Evolutionary conservation across 176 grass and related monocot species (phyloP), one percentile per base, ranked within the genome.

Genomic region (Oryza punctata): DNA sequence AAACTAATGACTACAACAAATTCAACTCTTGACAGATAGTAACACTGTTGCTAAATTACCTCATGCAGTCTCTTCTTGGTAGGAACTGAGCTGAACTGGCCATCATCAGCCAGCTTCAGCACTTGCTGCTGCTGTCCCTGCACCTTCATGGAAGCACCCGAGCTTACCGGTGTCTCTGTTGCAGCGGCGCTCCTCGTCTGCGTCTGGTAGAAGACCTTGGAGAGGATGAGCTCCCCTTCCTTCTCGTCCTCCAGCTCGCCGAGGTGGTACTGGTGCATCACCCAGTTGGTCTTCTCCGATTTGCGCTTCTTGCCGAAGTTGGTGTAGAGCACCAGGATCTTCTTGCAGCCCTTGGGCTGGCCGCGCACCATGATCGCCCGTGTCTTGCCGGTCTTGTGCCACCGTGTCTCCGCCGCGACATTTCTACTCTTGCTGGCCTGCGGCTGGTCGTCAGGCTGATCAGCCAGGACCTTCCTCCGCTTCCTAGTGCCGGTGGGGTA

Each of bases 261-360:
- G 0, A 98, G 89, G 79, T 98, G 96, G 87, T 98, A 98, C 63
- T 98, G 93, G 73, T 98, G 96, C 83, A 95, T 98, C 67, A 98
- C 96, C 96, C 96, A 98, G 72, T 93, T 98, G 18, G 96, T 98
- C 84, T 98, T 98, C 84, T 92, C 91, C 0, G 93, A 70, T 57
- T 98, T 98, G 33, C 87, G 45, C 24, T 88, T 65, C 79, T 98
- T 95, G 40, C 91, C 89, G 7, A 86, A 93, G 77, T 88, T 98
- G 66, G 78, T 91, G 87, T 95, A 98, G 26, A 98, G 65, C n/a
- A 98, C 93, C 7, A 98, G 80, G 77, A 98, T 95, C 86, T 98
- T 98, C 85, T 98, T 98, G 91, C 92, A 98, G 30, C 96, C 96
- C 84, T 87, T 91, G 65, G 88, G 89, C 12, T 15, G 65, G 18